These are phyloP conservation scores for Cutaneotrichosporon sp. DNA, from an alignment of 1,284 basidiomycete species.

Conservation along the genomic window DNA sequence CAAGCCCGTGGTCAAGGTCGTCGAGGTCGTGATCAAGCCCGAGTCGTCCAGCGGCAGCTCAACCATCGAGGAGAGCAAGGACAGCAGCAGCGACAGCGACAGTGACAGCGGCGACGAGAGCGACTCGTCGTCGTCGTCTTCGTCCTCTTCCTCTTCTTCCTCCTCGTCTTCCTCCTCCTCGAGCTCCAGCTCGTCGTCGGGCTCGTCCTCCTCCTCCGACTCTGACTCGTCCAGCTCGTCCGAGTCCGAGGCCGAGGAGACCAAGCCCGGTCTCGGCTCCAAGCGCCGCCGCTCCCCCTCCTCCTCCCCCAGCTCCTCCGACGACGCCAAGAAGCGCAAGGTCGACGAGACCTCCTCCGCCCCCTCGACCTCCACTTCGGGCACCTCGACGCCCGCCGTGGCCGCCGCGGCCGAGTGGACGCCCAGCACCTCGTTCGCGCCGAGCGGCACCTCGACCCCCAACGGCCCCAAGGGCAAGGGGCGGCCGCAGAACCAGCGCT, in stretches of 20 bases:
- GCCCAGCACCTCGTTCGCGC: slow-evolving; percentile 19
- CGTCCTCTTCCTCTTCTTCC: slow-evolving; percentile 33
- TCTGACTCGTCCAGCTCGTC: slow-evolving; percentile 21
- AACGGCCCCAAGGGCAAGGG: slow-evolving; percentile 15
- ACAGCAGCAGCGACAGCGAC: slow-evolving; percentile 5
- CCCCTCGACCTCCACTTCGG: slow-evolving; percentile 34
- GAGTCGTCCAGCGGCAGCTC: slow-evolving; percentile 11
- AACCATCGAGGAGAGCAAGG: slow-evolving; percentile 8
- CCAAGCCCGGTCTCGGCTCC: slow-evolving; percentile 22
- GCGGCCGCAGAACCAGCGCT: slow-evolving; percentile 58
- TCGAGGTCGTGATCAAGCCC: not conserved
- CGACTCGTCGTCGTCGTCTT: slow-evolving; percentile 29
- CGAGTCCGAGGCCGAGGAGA: slow-evolving; percentile 24
- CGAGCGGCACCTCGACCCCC: slow-evolving; percentile 25
- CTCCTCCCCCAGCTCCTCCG: slow-evolving; percentile 39
- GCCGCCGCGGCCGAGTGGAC: slow-evolving; percentile 9
- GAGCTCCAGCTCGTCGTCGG: slow-evolving; percentile 25
- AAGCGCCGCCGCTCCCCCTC: slow-evolving; percentile 32
- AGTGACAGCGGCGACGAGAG: slow-evolving; percentile 20
- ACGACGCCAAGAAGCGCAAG: slow-evolving; percentile 43
- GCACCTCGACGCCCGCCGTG: slow-evolving; percentile 24
- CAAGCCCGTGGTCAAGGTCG: not conserved
- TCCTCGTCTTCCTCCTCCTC: slow-evolving; percentile 16
- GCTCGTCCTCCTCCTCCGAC: slow-evolving; percentile 31
- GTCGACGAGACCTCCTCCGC: slow-evolving; percentile 15